A percentile compares a stretch with the other conserved stretches of the same genome.
Conservation (phyloP, 2,329 filamentous ascomycete species). For the Colletotrichum lupini region DNA sequence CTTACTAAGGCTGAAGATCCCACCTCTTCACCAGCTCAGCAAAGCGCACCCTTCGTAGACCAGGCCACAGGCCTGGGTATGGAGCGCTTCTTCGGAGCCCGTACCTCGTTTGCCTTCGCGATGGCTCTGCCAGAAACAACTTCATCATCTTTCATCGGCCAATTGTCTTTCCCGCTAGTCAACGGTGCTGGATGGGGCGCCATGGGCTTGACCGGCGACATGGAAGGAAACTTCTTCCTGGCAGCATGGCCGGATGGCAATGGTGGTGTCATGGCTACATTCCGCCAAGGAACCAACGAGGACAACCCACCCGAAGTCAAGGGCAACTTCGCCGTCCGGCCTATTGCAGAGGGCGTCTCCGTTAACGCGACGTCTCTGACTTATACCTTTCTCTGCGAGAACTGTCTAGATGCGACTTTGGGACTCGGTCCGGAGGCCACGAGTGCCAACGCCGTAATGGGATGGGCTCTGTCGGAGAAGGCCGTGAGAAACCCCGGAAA, state of each 20-base stretch:
- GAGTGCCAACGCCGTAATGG: constrained; percentile 45
- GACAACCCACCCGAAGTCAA: constrained; percentile 55
- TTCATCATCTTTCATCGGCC: constrained; percentile 57
- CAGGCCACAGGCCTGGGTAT: constrained; percentile 47
- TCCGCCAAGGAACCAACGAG: constrained; percentile 55
- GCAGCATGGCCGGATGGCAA: constrained; percentile 55
- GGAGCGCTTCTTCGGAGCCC: constrained; percentile 51
- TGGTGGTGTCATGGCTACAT: constrained; percentile 51
- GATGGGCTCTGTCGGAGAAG: constrained; percentile 47
- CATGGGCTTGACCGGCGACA: constrained; percentile 55
- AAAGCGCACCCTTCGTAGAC: constrained; percentile 44
- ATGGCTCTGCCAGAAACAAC: constrained; percentile 52
- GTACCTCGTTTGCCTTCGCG: constrained; percentile 52
- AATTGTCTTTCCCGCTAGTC: constrained; percentile 53
- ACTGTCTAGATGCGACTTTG: constrained; percentile 44
- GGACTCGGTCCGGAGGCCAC: constrained; percentile 42
- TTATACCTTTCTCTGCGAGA: constrained; percentile 58
- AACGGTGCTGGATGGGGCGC: constrained; percentile 57
- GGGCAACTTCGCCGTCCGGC: constrained; percentile 51
- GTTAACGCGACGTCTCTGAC: constrained; percentile 55
- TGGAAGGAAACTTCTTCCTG: constrained; percentile 57
- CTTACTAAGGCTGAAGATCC: constrained; percentile 19
- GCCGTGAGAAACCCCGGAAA: constrained; percentile 39
- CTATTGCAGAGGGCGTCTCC: constrained; percentile 54
- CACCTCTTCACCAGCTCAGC: constrained; percentile 30